Percentiles rank a stretch among this genome's conserved stretches.
phyloP scores from a whole-genome alignment of 2,329 filamentous ascomycete genomes.

The Clarireedia monteithiana region DNA sequence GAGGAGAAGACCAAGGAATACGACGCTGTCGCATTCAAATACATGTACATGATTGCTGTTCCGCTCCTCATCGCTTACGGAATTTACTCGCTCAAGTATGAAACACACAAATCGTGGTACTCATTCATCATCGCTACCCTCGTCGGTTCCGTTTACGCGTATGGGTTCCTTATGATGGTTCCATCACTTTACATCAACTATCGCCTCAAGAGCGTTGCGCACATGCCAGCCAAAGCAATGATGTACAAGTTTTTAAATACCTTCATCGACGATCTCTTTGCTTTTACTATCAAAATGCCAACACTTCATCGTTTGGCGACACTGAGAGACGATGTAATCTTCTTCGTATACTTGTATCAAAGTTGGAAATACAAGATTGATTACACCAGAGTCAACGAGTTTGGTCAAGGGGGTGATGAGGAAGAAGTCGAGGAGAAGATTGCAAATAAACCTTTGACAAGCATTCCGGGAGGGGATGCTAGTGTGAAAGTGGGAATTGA shows the following conservation, averaged over 20 bases:
- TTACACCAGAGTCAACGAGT: slow-evolving; percentile 90
- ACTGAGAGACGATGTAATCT: slow-evolving; percentile 91
- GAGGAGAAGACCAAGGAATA: slow-evolving; percentile 99
- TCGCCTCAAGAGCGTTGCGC: slow-evolving; percentile 86
- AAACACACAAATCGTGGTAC: slow-evolving; percentile 97
- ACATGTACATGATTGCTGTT: slow-evolving; percentile 87
- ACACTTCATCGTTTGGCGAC: slow-evolving; percentile 87
- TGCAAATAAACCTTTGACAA: slow-evolving; percentile 31
- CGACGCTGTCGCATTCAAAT: slow-evolving; percentile 94
- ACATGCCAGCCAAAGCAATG: slow-evolving; percentile 96
- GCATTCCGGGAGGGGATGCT: slow-evolving; percentile 16
- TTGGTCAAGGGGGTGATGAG: slow-evolving; percentile 95
- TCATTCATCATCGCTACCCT: slow-evolving; percentile 91
- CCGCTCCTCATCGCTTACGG: slow-evolving; percentile 87
- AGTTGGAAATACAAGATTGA: slow-evolving; percentile 88
- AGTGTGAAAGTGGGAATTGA: slow-evolving; percentile 23
- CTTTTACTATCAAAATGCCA: slow-evolving; percentile 99
- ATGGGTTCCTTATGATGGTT: slow-evolving; percentile 99
- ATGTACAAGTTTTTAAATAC: slow-evolving; percentile 98
- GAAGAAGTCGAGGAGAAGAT: slow-evolving; percentile 52
- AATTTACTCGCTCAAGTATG: slow-evolving; percentile 83
- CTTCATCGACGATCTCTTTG: slow-evolving; percentile 97
- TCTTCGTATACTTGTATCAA: slow-evolving; percentile 97
- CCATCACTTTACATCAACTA: slow-evolving; percentile 98
- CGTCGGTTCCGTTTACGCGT: slow-evolving; percentile 93